Evolutionary conservation across 108 stramenopile genomes (phyloP).

Genomic region (Conticribra weissflogii): DNA sequence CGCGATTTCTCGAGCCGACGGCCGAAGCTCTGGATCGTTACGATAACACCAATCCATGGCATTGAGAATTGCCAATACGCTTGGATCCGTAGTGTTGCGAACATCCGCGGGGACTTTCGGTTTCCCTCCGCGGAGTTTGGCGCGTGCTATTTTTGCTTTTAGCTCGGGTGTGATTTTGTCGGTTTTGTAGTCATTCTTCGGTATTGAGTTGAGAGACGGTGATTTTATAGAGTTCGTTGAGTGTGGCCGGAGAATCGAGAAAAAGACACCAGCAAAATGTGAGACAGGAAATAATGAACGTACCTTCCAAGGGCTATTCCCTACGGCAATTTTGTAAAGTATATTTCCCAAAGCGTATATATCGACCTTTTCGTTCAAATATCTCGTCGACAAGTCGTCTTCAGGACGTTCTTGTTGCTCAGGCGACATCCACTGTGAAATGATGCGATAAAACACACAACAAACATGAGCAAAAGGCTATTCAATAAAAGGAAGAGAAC

Average conservation of each 20-base stretch:
- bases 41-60: constrained; percentile 80
- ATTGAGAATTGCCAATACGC: constrained; percentile 55
- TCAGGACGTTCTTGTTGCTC: constrained; percentile 60
- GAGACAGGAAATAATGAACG: not conserved
- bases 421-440: constrained; percentile 57
- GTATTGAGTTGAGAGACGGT: too few species aligned
- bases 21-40: constrained; percentile 62
- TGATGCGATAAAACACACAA: not conserved
- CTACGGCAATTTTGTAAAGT: constrained; percentile 45
- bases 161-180: constrained; percentile 29
- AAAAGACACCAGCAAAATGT: not conserved
- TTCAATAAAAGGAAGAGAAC: not conserved
- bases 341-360: constrained; percentile 72
- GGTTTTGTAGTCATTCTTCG: constrained; percentile 40
- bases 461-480: not conserved
- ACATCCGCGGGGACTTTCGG: constrained; percentile 63
- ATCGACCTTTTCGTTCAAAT: constrained; percentile 65
- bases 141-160: constrained; percentile 56
- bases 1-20: constrained; percentile 65
- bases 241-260: too few species aligned
- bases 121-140: constrained; percentile 70
- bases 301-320: constrained; percentile 55
- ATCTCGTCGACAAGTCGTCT: constrained; percentile 32
- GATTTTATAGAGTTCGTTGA: too few species aligned
- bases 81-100: constrained; percentile 48